Percentiles rank a stretch among this genome's conserved stretches.
phyloP scores from a whole-genome alignment of 2,329 filamentous ascomycete species.

The Boeremia exigua region DNA sequence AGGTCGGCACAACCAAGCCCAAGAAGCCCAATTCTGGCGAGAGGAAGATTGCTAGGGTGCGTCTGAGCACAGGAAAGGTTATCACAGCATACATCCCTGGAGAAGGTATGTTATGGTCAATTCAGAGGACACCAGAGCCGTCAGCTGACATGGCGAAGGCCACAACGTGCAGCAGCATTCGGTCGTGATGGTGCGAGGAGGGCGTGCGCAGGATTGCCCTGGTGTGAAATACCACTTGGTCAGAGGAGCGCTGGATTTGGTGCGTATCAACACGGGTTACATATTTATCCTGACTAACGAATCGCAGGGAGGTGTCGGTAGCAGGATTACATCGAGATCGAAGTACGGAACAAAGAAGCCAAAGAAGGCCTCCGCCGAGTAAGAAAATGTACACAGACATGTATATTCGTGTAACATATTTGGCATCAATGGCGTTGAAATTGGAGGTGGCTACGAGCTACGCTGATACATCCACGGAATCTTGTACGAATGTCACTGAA shows the following conservation, averaged over 20 bases:
- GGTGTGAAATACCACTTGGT: constrained; percentile 97
- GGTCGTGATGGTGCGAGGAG: constrained; percentile 93
- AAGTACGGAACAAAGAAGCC: constrained; percentile 99
- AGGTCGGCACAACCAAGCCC: constrained; percentile 90
- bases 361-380: constrained; percentile 70
- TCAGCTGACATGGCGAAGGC: constrained; percentile 53
- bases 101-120: constrained; percentile 64
- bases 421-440: constrained; percentile 35
- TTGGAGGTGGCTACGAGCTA: constrained; percentile 8
- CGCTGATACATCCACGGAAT: background rate
- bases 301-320: constrained; percentile 83
- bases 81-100: constrained; percentile 95
- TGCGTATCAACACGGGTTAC: constrained; percentile 57
- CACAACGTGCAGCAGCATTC: constrained; percentile 99
- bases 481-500: background rate
- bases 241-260: constrained; percentile 89
- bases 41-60: constrained; percentile 91
- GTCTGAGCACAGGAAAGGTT: constrained; percentile 83
- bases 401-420: constrained; percentile 38
- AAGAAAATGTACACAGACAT: constrained; percentile 16
- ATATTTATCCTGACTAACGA: constrained; percentile 27
- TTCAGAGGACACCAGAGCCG: background rate
- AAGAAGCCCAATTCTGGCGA: constrained; percentile 99
- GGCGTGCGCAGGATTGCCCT: constrained; percentile 93
- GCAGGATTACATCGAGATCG: constrained; percentile 81